Percentiles rank a stretch among this genome's conserved stretches.
phyloP scores from a whole-genome alignment of 2,329 filamentous ascomycete genomes.

The Cladobotryum protrusum region DNA sequence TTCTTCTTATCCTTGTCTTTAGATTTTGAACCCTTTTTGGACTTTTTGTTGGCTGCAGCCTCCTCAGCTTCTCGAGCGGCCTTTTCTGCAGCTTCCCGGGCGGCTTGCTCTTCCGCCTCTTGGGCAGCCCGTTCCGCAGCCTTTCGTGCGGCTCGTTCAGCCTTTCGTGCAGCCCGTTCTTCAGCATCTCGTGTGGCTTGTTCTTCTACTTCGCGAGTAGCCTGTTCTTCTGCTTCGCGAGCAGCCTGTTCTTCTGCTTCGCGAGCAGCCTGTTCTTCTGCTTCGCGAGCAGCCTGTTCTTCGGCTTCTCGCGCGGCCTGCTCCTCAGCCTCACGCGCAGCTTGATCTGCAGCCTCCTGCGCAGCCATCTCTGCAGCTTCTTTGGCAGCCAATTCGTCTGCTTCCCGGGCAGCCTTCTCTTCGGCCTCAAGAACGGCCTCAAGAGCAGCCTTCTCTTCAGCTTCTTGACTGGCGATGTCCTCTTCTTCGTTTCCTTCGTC shows the following conservation, averaged over 20 bases:
- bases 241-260: slow-evolving; percentile 15
- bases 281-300: slow-evolving; percentile 14
- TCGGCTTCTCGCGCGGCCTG: slow-evolving; percentile 31
- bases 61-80: slow-evolving; percentile 14
- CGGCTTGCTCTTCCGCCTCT: slow-evolving; percentile 29
- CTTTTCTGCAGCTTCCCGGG: slow-evolving; percentile 20
- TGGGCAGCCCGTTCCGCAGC: slow-evolving; percentile 35
- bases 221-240: slow-evolving; percentile 16
- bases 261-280: slow-evolving; percentile 9
- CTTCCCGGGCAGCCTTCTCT: slow-evolving; percentile 29
- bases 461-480: slow-evolving; percentile 17
- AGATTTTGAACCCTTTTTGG: slow-evolving; percentile 35
- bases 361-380: slow-evolving; percentile 19
- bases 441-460: slow-evolving; percentile 16
- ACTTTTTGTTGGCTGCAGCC: slow-evolving; percentile 30
- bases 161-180: slow-evolving; percentile 13
- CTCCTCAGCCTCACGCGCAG: slow-evolving; percentile 34
- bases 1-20: slow-evolving; percentile 23
- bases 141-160: slow-evolving; percentile 26
- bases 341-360: too few relatives aligned
- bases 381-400: slow-evolving; percentile 17
- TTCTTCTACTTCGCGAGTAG: slow-evolving; percentile 21
- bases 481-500: slow-evolving; percentile 23
- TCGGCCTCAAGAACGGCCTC: slow-evolving; percentile 31
- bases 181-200: slow-evolving; percentile 16